phyloP scores from a whole-genome alignment of 2,329 filamentous ascomycete genomes.

The Aspergillus novoparasiticus region DNA sequence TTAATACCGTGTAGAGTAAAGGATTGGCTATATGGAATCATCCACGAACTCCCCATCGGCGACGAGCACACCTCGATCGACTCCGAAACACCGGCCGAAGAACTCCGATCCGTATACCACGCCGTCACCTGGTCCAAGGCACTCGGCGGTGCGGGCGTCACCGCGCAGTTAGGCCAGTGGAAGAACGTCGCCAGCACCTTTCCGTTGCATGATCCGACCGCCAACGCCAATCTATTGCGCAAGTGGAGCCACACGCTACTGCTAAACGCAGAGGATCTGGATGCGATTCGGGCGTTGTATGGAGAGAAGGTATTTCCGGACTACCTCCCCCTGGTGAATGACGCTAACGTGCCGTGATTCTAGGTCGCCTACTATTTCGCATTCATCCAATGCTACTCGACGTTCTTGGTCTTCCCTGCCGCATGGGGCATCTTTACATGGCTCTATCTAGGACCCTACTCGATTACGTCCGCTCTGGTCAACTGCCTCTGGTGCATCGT shows the following conservation, averaged over 20 bases:
- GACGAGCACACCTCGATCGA: constrained; percentile 73
- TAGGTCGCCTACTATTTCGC: constrained; percentile 92
- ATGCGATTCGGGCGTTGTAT: constrained; percentile 73
- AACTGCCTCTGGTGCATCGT: constrained; percentile 85
- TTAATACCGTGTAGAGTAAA: constrained; percentile 64
- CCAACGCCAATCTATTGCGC: constrained; percentile 76
- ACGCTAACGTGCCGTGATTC: not conserved
- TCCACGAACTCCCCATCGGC: constrained; percentile 72
- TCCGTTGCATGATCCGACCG: constrained; percentile 73
- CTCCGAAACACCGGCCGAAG: constrained; percentile 83
- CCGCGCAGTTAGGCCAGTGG: constrained; percentile 68
- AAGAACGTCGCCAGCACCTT: constrained; percentile 64
- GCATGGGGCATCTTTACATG: constrained; percentile 75
- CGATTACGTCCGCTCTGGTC: constrained; percentile 74
- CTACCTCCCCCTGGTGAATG: not conserved
- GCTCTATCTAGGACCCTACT: constrained; percentile 83
- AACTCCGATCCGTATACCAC: constrained; percentile 83
- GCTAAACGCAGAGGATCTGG: constrained; percentile 68
- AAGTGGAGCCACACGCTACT: constrained; percentile 68
- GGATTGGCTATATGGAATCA: constrained; percentile 91
- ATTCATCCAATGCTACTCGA: constrained; percentile 88
- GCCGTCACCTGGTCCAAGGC: constrained; percentile 73
- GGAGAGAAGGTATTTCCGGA: constrained; percentile 62
- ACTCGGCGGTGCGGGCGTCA: constrained; percentile 79
- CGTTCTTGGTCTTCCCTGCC: constrained; percentile 80